Conservation (phyloP, 169 alveolate species). For the Hepatocystis sp. region DNA sequence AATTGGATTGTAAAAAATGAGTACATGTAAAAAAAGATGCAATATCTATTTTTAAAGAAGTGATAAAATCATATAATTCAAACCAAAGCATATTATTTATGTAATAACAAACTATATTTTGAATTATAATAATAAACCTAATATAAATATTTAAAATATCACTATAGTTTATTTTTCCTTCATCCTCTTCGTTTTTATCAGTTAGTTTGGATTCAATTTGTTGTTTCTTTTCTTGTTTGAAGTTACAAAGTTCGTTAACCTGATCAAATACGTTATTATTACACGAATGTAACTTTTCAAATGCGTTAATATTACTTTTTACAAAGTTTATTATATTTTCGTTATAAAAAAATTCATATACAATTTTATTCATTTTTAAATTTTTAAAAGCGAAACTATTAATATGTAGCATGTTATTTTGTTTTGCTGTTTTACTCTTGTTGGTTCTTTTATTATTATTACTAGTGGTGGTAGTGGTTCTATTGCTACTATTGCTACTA, state of each 20-base stretch:
- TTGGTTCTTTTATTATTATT: neutral
- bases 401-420: conserved; percentile 1
- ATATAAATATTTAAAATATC: conserved; percentile 37
- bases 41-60: conserved; percentile 37
- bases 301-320: conserved; percentile 8
- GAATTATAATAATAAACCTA: conserved; percentile 43
- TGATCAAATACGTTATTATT: conserved; percentile 6
- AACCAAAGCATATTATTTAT: conserved; percentile 71
- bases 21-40: conserved; percentile 58
- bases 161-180: neutral
- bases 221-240: too few relatives aligned
- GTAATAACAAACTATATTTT: conserved; percentile 59
- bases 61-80: conserved; percentile 53
- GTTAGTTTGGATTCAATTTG: neutral
- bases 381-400: conserved; percentile 31
- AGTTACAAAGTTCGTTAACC: neutral
- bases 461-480: too few relatives aligned
- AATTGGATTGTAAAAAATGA: conserved; percentile 52
- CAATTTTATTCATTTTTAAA: conserved; percentile 56
- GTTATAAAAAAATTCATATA: conserved; percentile 73
- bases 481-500: too few relatives aligned
- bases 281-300: conserved; percentile 32
- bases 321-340: conserved; percentile 41
- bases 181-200: neutral
- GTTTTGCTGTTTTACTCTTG: neutral